These are phyloP conservation scores for Boletus albobrunnescens DNA, from an alignment of 1,284 basidiomycete genomes.

Conservation along the genomic window DNA sequence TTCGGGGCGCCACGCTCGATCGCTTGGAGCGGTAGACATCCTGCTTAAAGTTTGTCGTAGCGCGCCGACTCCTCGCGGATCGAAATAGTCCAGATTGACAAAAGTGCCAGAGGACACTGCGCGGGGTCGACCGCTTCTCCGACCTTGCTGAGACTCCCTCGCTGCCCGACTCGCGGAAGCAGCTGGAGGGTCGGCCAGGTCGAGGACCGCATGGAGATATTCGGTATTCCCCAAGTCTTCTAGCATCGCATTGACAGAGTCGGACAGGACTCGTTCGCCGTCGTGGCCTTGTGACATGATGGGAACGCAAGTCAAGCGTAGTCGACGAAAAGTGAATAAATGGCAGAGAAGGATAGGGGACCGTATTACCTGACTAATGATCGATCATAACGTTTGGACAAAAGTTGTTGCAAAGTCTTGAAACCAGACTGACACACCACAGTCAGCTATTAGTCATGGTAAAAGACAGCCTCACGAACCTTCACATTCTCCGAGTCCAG, in stretches of 20 bases:
- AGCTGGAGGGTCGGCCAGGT: constrained; percentile 4
- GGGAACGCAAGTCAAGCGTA: neutral
- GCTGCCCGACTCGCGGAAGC: neutral
- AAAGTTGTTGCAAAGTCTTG: too few relatives aligned
- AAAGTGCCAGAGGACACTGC: constrained; percentile 4
- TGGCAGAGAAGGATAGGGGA: constrained; percentile 8
- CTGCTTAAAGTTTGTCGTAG: constrained; percentile 30
- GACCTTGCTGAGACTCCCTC: neutral
- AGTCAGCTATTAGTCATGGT: neutral
- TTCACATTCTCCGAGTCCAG: too few relatives aligned
- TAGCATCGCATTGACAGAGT: constrained; percentile 6
- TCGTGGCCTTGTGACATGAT: constrained; percentile 13
- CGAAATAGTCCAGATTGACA: constrained; percentile 36
- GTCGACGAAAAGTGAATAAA: neutral
- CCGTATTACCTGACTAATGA: constrained; percentile 15
- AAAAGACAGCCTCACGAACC: too few relatives aligned
- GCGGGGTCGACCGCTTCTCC: neutral
- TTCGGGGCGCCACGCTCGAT: neutral
- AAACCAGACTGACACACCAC: neutral
- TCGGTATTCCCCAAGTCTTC: constrained; percentile 15
- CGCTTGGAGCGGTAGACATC: constrained; percentile 13
- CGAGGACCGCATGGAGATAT: constrained; percentile 8
- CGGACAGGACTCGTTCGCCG: neutral
- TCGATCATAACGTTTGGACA: constrained; percentile 3
- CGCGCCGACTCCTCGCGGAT: constrained; percentile 36